These are phyloP conservation scores for Macadamia tetraphylla DNA, from an alignment of 164 flowering plant species.

Conservation along the genomic window DNA sequence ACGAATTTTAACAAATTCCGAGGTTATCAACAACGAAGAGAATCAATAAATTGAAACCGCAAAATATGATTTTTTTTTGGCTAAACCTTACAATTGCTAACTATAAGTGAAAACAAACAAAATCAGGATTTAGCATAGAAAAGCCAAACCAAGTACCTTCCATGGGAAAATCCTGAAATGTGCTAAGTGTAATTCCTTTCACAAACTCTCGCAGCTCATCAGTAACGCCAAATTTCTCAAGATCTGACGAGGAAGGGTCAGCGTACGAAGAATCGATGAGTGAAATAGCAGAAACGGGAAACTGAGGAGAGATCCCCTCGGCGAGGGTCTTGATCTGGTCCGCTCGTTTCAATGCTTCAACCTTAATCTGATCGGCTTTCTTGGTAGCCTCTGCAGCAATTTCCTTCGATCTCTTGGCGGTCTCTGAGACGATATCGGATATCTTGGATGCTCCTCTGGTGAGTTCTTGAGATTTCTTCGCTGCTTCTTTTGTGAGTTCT, in stretches of 20 bases:
- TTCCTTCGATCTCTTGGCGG: conserved; percentile 61
- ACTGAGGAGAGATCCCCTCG: conserved; percentile 33
- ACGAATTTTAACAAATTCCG: background rate
- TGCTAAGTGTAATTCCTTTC: conserved; percentile 53
- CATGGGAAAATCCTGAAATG: conserved; percentile 71
- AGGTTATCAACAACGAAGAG: background rate
- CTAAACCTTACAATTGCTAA: background rate
- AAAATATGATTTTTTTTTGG: background rate
- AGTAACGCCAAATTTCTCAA: conserved; percentile 67
- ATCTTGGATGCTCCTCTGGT: conserved; percentile 26
- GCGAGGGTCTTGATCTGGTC: conserved; percentile 58
- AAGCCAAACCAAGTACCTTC: conserved; percentile 30
- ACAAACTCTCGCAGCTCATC: conserved; percentile 83
- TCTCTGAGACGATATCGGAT: conserved; percentile 55
- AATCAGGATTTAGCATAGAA: background rate
- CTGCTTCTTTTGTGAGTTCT: conserved; percentile 36
- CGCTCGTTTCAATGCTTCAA: conserved; percentile 45
- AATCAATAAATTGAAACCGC: background rate
- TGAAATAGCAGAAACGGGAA: conserved; percentile 24
- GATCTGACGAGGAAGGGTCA: conserved; percentile 26
- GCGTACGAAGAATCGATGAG: conserved; percentile 20
- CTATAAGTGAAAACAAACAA: background rate
- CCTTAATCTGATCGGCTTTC: conserved; percentile 43
- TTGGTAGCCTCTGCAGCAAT: conserved; percentile 64
- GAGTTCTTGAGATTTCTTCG: background rate